These are phyloP conservation scores for Haematococcus lacustris DNA, from an alignment of 139 green algal genomes.

Conservation along the genomic window DNA sequence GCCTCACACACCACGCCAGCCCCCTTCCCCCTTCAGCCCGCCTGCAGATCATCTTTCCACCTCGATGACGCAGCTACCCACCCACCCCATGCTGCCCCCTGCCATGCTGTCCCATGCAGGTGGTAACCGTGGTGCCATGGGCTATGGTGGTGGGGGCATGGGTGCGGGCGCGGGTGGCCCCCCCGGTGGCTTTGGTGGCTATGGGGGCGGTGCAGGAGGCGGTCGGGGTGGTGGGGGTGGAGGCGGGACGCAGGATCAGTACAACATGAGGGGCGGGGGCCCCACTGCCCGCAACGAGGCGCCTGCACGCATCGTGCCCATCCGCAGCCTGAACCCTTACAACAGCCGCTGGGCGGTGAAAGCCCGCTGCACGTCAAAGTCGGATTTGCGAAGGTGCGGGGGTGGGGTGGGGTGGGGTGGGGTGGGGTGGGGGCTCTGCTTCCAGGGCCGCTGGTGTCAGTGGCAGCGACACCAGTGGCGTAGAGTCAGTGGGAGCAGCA, in stretches of 20 bases:
- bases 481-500: no score
- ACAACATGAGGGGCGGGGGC: constrained; percentile 20
- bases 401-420: background rate
- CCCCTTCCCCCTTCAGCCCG: background rate
- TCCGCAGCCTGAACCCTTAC: constrained; percentile 89
- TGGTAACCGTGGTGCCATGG: background rate
- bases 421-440: no score
- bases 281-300: constrained; percentile 47
- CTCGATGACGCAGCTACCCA: no score
- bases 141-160: background rate
- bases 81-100: background rate
- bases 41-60: no score
- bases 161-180: background rate
- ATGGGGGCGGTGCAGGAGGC: background rate
- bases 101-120: background rate
- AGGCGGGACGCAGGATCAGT: constrained; percentile 3
- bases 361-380: constrained; percentile 32
- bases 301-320: constrained; percentile 66
- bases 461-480: background rate
- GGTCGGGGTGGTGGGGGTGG: background rate
- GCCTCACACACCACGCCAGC: background rate
- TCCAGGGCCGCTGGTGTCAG: no score
- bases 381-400: constrained; percentile 1
- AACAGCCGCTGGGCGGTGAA: constrained; percentile 92
- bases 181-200: background rate